These are phyloP conservation scores for Phytophthora uliginosa DNA, from an alignment of 352 stramenopile species.

Conservation along the genomic window DNA sequence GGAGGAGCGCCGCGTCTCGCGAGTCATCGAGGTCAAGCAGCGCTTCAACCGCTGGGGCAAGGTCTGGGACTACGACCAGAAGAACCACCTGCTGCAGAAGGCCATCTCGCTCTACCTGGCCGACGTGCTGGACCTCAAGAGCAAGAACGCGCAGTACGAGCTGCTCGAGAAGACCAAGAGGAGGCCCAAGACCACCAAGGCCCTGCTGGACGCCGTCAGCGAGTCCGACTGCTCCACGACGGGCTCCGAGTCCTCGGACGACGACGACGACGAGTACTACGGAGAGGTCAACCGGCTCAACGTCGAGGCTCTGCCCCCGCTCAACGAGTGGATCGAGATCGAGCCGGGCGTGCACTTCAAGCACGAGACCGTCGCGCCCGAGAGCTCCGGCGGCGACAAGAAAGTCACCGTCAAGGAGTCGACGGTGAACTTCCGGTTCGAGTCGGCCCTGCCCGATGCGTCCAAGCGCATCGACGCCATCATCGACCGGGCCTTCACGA, in stretches of 20 bases:
- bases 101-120: constrained; percentile 60
- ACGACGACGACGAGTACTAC: constrained; percentile 39
- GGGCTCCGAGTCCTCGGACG: constrained; percentile 32
- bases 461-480: constrained; percentile 54
- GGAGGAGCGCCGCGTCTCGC: constrained; percentile 31
- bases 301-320: constrained; percentile 45
- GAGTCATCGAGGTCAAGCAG: constrained; percentile 51
- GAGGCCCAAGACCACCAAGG: constrained; percentile 23
- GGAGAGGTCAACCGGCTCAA: constrained; percentile 47
- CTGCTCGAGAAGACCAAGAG: constrained; percentile 53
- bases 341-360: constrained; percentile 56
- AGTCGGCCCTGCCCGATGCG: constrained; percentile 33
- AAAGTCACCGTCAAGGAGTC: constrained; percentile 36
- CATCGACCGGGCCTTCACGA: constrained; percentile 46
- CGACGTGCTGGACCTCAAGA: constrained; percentile 50
- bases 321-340: constrained; percentile 61
- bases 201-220: constrained; percentile 31
- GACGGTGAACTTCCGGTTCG: constrained; percentile 41
- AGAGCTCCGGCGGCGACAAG: constrained; percentile 31
- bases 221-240: constrained; percentile 33
- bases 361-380: constrained; percentile 46
- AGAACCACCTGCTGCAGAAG: constrained; percentile 66
- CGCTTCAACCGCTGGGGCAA: constrained; percentile 50
- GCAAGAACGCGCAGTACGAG: constrained; percentile 55
- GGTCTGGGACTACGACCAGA: constrained; percentile 50